phyloP scores from a whole-genome alignment of 768 basidiomycete genomes.

The Tulasnella sp. region DNA sequence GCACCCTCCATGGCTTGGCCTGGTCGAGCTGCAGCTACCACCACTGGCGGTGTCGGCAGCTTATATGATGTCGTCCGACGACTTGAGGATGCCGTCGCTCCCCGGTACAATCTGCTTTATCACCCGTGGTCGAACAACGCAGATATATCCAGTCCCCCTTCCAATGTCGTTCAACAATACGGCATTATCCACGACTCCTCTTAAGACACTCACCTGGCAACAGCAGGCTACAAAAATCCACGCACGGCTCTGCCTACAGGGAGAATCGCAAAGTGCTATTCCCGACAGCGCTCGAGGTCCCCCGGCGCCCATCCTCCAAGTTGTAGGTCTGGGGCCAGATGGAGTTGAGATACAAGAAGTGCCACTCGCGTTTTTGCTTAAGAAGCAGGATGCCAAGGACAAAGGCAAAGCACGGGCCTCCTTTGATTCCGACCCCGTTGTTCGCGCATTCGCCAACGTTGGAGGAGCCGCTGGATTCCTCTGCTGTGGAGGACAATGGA shows the following conservation, averaged over 20 bases:
- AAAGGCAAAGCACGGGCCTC: conserved; percentile 52
- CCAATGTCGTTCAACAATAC: conserved; percentile 18
- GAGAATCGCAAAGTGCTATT: neutral
- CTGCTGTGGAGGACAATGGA: conserved; percentile 56
- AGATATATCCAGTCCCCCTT: conserved; percentile 23
- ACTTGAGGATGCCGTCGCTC: conserved; percentile 66
- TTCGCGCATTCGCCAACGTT: conserved; percentile 63
- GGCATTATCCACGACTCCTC: conserved; percentile 37
- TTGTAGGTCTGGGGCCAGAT: conserved; percentile 68
- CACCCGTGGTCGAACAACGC: conserved; percentile 28
- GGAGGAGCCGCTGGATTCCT: conserved; percentile 66
- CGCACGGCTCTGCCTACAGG: neutral
- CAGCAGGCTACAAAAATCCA: conserved; percentile 18
- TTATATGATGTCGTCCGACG: neutral
- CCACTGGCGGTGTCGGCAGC: conserved; percentile 39
- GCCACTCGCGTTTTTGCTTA: conserved; percentile 53
- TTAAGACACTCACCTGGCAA: conserved; percentile 21
- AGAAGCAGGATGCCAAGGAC: conserved; percentile 40
- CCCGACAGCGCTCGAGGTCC: conserved; percentile 8
- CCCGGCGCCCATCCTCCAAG: conserved; percentile 58
- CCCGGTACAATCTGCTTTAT: conserved; percentile 60
- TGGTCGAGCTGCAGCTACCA: conserved; percentile 55
- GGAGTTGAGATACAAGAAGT: conserved; percentile 78
- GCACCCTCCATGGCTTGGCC: conserved; percentile 55
- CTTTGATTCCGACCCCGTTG: conserved; percentile 48